Base-by-base conservation (phyloP, 2,329 filamentous ascomycete genomes). In the Nothopassalora personata region DNA sequence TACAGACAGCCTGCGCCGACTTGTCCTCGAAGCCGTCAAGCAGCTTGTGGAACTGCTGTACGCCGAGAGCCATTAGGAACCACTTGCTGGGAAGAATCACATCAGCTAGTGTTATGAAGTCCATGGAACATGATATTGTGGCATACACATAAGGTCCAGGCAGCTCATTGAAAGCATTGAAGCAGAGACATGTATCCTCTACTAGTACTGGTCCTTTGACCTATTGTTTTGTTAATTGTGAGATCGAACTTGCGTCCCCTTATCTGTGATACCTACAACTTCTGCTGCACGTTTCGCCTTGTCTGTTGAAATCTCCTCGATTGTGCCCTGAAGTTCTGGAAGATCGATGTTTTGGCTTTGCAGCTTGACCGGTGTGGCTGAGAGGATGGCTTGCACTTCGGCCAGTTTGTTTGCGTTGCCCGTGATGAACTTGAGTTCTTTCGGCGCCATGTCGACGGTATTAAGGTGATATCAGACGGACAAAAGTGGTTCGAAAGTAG, bases 111-210 rank as follows among this genome's bases (percentile, higher is more conserved):
- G 27, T 19, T 15, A 39, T 55, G 15, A 28, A 53, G 48, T 34
- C 27, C 13, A 46, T 15, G 1, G 15, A 5, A 15, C 5, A 19
- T 45, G n/a, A 19, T 48, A 57, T 23, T n/a, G 45, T 23, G 45
- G 77, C 84, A 67, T 81, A 96, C 93, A 99, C 96, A 74, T 99
- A 99, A 45, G 93, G 91, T 1, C 94, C 94, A 1, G 94, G 94
- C 31, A 99, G 81, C n/a, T 91, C 92, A 60, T 89, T 86, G 61
- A 97, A 83, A 19, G 93, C 92, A 71, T 89, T 87, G 73, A 97
- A 99, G 79, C 91, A 95, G 52, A 99, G 81, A 66, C 91, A 91
- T 15, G 94, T 99, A 75, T 99, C 94, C 76, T 99, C 94, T 10
- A 96, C 93, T 43, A 99, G 81, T 8, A 97, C 94, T 3, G 95